A percentile compares a stretch with the other conserved stretches of the same genome.
Evolutionary conservation across 495 filamentous ascomycete species (phyloP).

Genomic region (Cudoniella acicularis): DNA sequence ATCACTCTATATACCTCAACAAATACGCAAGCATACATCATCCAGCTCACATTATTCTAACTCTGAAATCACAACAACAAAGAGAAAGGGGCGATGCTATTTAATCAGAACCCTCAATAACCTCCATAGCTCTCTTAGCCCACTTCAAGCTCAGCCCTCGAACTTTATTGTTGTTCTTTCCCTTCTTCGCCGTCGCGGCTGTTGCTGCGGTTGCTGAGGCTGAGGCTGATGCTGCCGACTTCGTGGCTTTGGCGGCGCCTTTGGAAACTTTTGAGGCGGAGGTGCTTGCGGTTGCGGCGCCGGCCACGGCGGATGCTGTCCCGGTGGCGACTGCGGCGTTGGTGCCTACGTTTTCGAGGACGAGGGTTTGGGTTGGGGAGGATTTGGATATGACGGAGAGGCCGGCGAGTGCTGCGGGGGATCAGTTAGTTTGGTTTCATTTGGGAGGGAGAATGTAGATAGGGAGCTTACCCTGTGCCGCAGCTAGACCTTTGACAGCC

Average conservation of each 20-base stretch:
- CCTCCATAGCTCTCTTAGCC: conserved; percentile 2
- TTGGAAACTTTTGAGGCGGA: conserved; percentile 4
- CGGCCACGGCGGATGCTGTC: neutral
- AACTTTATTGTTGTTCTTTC: conserved; percentile 3
- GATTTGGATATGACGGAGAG: conserved; percentile 3
- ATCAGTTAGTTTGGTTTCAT: no score
- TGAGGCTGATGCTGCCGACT: neutral
- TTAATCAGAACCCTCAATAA: neutral
- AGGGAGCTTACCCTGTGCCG: conserved; percentile 17
- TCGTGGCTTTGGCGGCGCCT: conserved; percentile 7
- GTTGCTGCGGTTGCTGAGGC: neutral
- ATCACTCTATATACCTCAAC: no score
- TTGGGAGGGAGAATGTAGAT: neutral
- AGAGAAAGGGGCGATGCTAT: no score
- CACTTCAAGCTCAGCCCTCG: conserved; percentile 2
- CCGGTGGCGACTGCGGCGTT: conserved; percentile 4
- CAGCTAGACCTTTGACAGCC: conserved; percentile 30
- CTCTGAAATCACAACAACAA: no score
- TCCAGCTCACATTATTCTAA: no score
- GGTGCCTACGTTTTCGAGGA: conserved; percentile 9
- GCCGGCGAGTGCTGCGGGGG: neutral
- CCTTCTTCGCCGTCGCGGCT: neutral
- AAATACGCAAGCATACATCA: no score
- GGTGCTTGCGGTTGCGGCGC: neutral
- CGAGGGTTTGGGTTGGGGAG: neutral